A percentile compares a stretch with the other conserved stretches of the same genome.
These are phyloP conservation scores for Populus alba DNA, from an alignment of 345 rosid genomes.

Conservation along the genomic window DNA sequence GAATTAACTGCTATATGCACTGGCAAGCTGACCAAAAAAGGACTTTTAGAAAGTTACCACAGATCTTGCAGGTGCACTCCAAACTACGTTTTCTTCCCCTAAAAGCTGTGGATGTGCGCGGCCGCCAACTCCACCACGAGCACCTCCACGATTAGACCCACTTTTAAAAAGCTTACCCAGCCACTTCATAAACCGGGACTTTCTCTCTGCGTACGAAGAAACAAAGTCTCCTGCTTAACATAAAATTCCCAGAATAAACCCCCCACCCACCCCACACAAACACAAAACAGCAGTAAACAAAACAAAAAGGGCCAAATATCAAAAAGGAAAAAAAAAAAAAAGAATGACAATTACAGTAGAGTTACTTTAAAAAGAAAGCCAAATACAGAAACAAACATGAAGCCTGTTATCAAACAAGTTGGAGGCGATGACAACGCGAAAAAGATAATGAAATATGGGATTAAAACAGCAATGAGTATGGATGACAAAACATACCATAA, in stretches of 20 bases:
- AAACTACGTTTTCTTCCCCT: slow-evolving; percentile 81
- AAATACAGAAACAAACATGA: too few species aligned
- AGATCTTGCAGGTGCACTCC: slow-evolving; percentile 57
- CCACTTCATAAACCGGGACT: slow-evolving; percentile 90
- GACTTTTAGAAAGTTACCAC: slow-evolving; percentile 40
- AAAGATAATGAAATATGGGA: background rate
- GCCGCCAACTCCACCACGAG: slow-evolving; percentile 6
- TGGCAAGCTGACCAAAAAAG: background rate
- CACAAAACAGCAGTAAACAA: background rate
- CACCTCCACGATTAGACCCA: slow-evolving; percentile 39
- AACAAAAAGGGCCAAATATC: background rate
- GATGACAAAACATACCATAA: slow-evolving; percentile 46
- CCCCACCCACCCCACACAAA: background rate
- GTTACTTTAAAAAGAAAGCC: too few species aligned
- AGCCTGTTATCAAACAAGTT: background rate
- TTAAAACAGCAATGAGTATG: background rate
- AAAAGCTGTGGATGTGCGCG: slow-evolving; percentile 53
- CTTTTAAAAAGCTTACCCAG: slow-evolving; percentile 75
- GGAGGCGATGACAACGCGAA: background rate
- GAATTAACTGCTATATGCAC: too few species aligned
- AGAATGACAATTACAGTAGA: too few species aligned
- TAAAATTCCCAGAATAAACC: slow-evolving; percentile 15
- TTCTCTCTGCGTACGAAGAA: slow-evolving; percentile 67
- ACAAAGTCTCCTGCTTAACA: slow-evolving; percentile 68
- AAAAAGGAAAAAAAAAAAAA: background rate